phyloP scores from a whole-genome alignment of 768 basidiomycete genomes.

The Collybia sordida region DNA sequence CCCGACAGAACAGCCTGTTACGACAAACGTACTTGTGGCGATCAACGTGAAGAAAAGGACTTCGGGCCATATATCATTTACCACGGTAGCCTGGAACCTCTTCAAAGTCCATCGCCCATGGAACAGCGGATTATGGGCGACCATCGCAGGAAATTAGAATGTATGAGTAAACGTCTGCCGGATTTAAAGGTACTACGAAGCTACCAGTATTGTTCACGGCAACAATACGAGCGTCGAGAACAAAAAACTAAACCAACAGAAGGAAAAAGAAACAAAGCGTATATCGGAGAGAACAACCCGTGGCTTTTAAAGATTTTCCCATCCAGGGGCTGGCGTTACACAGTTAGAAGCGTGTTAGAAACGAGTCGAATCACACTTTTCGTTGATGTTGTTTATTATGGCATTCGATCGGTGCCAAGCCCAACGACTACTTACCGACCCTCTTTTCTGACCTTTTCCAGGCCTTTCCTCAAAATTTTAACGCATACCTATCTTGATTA shows the following conservation, averaged over 20 bases:
- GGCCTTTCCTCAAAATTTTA: no score
- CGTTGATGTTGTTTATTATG: neutral
- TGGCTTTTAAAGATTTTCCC: no score
- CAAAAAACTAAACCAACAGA: no score
- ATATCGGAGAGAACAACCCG: no score
- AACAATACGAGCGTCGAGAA: no score
- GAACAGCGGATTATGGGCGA: constrained; percentile 46
- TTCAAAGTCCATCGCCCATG: constrained; percentile 45
- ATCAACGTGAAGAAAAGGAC: constrained; percentile 59
- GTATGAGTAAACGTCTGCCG: no score
- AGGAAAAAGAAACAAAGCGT: no score
- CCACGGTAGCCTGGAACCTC: constrained; percentile 56
- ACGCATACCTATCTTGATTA: no score
- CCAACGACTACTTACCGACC: neutral
- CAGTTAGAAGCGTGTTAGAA: constrained; percentile 12
- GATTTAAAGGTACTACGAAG: no score
- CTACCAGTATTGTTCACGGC: no score
- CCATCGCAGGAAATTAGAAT: constrained; percentile 25
- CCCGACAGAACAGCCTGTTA: neutral
- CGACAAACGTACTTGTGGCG: constrained; percentile 45
- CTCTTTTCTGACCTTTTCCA: no score
- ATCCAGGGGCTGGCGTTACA: no score
- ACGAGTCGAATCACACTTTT: constrained; percentile 2
- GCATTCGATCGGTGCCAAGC: constrained; percentile 2
- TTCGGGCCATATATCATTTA: constrained; percentile 69